Evolutionary conservation across 768 basidiomycete species (phyloP), one percentile per base, ranked within the genome.

Genomic region (Boletus reticuloceps): DNA sequence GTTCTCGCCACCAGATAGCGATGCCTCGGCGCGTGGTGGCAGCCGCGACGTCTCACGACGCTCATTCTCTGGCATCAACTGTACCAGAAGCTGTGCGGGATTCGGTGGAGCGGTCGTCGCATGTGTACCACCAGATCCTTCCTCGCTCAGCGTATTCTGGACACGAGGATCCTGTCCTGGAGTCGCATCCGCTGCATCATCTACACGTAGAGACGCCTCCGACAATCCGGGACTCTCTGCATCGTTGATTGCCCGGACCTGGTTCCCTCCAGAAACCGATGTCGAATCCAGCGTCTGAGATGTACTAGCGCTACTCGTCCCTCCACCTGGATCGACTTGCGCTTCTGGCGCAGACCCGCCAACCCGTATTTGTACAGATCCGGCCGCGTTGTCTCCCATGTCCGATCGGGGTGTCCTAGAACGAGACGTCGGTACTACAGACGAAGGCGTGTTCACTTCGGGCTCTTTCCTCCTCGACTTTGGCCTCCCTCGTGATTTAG

Each of bases 281-380:
- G 38, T 45, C 16, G 53, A 56, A 48, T 66, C 62, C 3, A 50
- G 40, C 0, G 47, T 42, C 32, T 51, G 60, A 14, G 55, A 47
- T 16, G 31, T 39, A 48, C 19, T 43, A 22, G 42, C 3, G 31
- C 36, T 32, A 22, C 31, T 56, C 27, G 34, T 45, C 40, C 47
- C 59, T 40, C 63, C 68, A 39, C 64, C 61, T 3, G 68, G 67
- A 60, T 69, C 68, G 37, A 51, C 58, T 13, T 11, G 43, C 4
- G 25, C 43, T 40, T 67, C 63, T 2, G 59, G 54, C 22, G 10
- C 29, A 19, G 53, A 53, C 42, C 44, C 47, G 0, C 44, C 39
- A 11, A 12, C 39, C 5, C 0, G 51, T 14, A 31, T 42, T 4
- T 50, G 50, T 20, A 27, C 31, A 5, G 51, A 48, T n/a, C 20